These are phyloP conservation scores for Populus tomentosa DNA, from an alignment of 441 rosid genomes.

Conservation along the genomic window DNA sequence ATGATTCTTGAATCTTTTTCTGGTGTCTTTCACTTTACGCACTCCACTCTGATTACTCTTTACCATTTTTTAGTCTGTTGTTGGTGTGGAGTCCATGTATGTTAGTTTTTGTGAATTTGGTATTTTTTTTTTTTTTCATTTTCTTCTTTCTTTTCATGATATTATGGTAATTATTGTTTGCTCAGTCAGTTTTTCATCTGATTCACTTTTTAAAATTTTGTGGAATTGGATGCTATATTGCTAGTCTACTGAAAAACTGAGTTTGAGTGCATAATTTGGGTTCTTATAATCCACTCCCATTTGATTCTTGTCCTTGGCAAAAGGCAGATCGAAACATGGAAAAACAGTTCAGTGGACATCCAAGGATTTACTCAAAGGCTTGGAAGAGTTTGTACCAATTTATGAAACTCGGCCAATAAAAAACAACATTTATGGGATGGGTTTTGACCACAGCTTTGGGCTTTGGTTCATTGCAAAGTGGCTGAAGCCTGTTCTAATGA, in stretches of 20 bases:
- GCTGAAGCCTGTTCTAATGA: constrained; percentile 90
- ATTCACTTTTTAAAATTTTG: neutral
- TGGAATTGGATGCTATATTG: neutral
- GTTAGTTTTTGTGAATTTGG: neutral
- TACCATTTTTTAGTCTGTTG: neutral
- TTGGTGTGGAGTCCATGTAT: neutral
- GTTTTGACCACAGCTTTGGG: constrained; percentile 98
- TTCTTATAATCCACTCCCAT: constrained; percentile 35
- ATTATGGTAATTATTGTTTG: neutral
- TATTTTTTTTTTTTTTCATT: neutral
- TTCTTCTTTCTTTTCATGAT: neutral
- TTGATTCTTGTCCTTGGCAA: constrained; percentile 69
- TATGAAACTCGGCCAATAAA: constrained; percentile 89
- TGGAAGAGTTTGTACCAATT: constrained; percentile 88
- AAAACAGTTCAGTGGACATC: constrained; percentile 89
- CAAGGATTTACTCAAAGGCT: constrained; percentile 80
- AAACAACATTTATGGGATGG: constrained; percentile 96
- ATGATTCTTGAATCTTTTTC: neutral
- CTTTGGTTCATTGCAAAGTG: constrained; percentile 88
- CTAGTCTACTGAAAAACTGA: neutral
- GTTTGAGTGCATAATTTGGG: neutral
- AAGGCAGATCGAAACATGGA: constrained; percentile 99
- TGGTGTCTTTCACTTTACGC: neutral
- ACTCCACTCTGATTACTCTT: neutral
- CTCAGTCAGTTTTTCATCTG: neutral